A percentile compares a stretch with the other conserved stretches of the same genome.
Conservation (phyloP, 2,329 filamentous ascomycete genomes). For the Scytalidium lignicola region DNA sequence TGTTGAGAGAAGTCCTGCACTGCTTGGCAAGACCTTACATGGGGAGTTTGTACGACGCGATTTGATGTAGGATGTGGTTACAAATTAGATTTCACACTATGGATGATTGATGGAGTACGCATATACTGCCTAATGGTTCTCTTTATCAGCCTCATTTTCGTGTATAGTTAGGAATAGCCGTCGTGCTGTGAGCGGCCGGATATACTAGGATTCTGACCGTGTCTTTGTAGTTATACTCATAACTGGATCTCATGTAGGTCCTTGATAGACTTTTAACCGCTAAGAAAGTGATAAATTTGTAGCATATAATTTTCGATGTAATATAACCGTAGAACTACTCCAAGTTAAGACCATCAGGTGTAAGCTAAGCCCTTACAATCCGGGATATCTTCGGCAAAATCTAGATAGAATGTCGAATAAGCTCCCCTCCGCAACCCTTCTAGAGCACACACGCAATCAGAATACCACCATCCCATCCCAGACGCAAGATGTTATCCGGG, state of each 20-base stretch:
- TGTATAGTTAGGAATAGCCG: constrained; percentile 29
- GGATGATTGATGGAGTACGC: constrained; percentile 15
- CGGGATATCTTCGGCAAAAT: not conserved
- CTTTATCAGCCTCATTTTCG: constrained; percentile 24
- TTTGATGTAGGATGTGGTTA: constrained; percentile 61
- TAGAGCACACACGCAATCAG: not conserved
- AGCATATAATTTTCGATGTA: no score
- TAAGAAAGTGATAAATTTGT: no score
- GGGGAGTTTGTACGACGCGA: constrained; percentile 95
- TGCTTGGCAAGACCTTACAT: constrained; percentile 88
- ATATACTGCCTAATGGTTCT: constrained; percentile 23
- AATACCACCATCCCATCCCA: not conserved
- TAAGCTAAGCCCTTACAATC: not conserved
- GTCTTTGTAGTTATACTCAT: not conserved
- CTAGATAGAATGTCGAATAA: not conserved
- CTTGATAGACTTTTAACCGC: constrained; percentile 2
- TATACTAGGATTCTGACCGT: not conserved
- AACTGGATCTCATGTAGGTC: constrained; percentile 1
- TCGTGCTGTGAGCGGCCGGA: constrained; percentile 3
- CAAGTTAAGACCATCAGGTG: no score
- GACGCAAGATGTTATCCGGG: constrained; percentile 78
- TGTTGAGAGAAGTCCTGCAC: constrained; percentile 90
- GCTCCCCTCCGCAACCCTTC: not conserved
- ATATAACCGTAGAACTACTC: no score
- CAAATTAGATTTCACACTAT: constrained; percentile 16